phyloP scores from a whole-genome alignment of 2,329 filamentous ascomycete species.

The Calycina marina region DNA sequence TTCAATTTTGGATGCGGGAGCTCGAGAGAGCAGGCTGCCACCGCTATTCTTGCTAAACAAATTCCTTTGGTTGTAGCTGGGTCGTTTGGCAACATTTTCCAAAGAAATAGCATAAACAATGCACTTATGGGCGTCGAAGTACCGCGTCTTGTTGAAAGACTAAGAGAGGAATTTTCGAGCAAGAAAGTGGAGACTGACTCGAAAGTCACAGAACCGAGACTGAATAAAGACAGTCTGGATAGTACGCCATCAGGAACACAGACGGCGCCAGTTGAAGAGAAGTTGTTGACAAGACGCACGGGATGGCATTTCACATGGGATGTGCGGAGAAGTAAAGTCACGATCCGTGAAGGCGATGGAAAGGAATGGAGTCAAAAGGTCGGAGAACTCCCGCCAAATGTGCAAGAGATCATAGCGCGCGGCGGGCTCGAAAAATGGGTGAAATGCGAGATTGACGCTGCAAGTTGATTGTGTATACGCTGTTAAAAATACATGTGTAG shows the following conservation, averaged over 20 bases:
- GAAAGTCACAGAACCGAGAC: constrained; percentile 34
- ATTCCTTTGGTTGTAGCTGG: constrained; percentile 70
- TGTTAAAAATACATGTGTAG: too few species aligned
- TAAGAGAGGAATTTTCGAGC: constrained; percentile 43
- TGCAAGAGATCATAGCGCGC: constrained; percentile 69
- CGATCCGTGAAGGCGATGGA: constrained; percentile 52
- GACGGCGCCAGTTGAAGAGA: constrained; percentile 27
- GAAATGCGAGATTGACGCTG: constrained; percentile 16
- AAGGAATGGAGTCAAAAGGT: constrained; percentile 70
- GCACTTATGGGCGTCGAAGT: constrained; percentile 60
- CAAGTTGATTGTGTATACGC: background rate
- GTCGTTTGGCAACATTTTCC: constrained; percentile 76
- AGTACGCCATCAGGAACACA: constrained; percentile 30
- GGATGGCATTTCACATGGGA: constrained; percentile 81
- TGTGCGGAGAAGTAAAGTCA: constrained; percentile 54
- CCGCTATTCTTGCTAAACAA: constrained; percentile 65
- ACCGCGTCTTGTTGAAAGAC: constrained; percentile 47
- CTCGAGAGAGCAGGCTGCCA: constrained; percentile 77
- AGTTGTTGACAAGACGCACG: constrained; percentile 53
- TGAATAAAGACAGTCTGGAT: constrained; percentile 35
- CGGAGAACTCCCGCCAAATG: constrained; percentile 68
- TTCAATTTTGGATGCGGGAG: constrained; percentile 82
- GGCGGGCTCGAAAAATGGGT: constrained; percentile 78
- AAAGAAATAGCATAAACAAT: constrained; percentile 67
- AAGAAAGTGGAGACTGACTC: constrained; percentile 24